Evolutionary conservation across 371 early-diverging fungal species (phyloP), one percentile per base, ranked within the genome.

Genomic region (Rhizomucor miehei): DNA sequence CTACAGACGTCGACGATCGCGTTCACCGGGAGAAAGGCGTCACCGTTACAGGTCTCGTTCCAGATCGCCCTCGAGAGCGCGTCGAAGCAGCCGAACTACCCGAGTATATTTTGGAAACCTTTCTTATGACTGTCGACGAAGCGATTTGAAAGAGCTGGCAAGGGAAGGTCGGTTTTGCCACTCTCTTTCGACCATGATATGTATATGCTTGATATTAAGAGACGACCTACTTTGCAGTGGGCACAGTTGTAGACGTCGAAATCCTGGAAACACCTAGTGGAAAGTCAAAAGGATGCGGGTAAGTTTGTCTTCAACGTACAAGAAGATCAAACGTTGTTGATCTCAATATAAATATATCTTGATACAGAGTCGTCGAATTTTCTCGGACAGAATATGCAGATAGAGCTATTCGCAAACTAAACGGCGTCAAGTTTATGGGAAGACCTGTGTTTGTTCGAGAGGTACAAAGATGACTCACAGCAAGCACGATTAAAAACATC

Each of bases 291-390:
- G 86, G 81, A 3, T 73, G 77, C 49, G 77, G 77, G 77, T 76
- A 73, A 66, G 57, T 36, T 21, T 12, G 36, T 12, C 36, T 13
- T 19, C n/a, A n/a, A n/a, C n/a, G n/a, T n/a, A n/a, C n/a, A n/a
- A n/a, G n/a, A n/a, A n/a, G n/a, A n/a, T n/a, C n/a, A n/a, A n/a
- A n/a, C n/a, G n/a, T 11, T 39, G 36, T 23, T 37, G 20, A 2
- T 38, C 21, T 9, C 44, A 48, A 29, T 25, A 39, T 34, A 37
- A 43, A 12, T 35, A 20, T 25, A 36, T 43, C 10, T 24, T 25
- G n/a, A n/a, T n/a, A n/a, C 54, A 82, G 91, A 44, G 81, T 91
- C n/a, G 92, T 91, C 36, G 92, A 91, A 64, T 93, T 73, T 63
- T 72, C 81, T 39, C 83, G 78, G 12, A 73, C 89, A 2, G 92